These are phyloP conservation scores for Xylaria nigripes DNA, from an alignment of 495 filamentous ascomycete species.

Conservation along the genomic window DNA sequence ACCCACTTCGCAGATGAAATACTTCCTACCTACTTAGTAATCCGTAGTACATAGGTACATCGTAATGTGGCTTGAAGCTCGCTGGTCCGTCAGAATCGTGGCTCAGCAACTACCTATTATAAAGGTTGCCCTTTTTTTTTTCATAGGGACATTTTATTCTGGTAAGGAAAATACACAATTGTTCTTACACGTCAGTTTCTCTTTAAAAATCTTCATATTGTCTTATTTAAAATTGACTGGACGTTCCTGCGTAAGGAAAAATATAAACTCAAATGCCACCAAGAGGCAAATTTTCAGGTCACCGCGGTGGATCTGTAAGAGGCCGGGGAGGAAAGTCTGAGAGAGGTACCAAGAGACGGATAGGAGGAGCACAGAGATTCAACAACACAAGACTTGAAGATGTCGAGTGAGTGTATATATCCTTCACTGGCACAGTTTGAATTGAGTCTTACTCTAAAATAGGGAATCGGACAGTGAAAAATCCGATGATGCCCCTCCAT, in stretches of 20 bases:
- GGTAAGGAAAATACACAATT: neutral
- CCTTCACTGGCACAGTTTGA: neutral
- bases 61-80: no score
- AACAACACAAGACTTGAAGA: constrained; percentile 19
- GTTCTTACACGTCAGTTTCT: neutral
- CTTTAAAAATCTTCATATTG: neutral
- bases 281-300: constrained; percentile 21
- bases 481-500: constrained; percentile 30
- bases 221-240: neutral
- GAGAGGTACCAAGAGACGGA: constrained; percentile 22
- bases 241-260: neutral
- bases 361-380: constrained; percentile 15
- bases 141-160: neutral
- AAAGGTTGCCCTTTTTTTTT: no score
- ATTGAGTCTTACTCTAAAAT: constrained; percentile 12
- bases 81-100: neutral
- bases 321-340: constrained; percentile 29
- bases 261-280: constrained; percentile 10
- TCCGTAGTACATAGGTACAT: no score
- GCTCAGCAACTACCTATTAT: neutral
- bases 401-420: constrained; percentile 13
- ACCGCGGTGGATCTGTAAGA: constrained; percentile 17
- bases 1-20: no score
- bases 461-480: constrained; percentile 40
- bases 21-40: no score